phyloP scores from a whole-genome alignment of 1,284 basidiomycete genomes.

The Malassezia brasiliensis region DNA sequence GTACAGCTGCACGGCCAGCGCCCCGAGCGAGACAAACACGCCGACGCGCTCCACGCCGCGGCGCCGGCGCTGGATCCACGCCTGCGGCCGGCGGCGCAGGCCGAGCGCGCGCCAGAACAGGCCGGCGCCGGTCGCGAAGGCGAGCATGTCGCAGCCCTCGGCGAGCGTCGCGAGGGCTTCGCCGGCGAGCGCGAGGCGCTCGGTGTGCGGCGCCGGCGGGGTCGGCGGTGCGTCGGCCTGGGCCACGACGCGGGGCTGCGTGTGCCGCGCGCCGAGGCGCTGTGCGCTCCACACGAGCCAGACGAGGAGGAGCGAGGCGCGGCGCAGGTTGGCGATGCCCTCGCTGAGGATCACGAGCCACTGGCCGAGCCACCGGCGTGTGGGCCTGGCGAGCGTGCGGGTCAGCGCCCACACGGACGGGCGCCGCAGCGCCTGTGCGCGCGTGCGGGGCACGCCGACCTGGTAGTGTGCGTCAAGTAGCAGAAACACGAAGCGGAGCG shows the following conservation, averaged over 20 bases:
- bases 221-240: background rate
- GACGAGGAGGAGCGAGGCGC: slow-evolving; percentile 5
- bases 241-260: background rate
- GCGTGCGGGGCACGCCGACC: background rate
- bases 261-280: background rate
- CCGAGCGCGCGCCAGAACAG: slow-evolving; percentile 34
- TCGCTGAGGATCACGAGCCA: slow-evolving; percentile 9
- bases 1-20: slow-evolving; percentile 18
- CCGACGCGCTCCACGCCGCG: slow-evolving; percentile 31
- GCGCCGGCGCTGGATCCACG: slow-evolving; percentile 20
- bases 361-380: background rate
- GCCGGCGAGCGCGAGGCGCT: slow-evolving; percentile 3
- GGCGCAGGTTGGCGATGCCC: slow-evolving; percentile 15
- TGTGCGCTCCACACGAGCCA: background rate
- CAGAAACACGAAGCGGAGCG: slow-evolving; percentile 9
- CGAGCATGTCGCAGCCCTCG: slow-evolving; percentile 30
- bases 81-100: slow-evolving; percentile 15
- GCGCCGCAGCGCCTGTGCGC: background rate
- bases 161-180: slow-evolving; percentile 15
- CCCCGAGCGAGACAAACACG: slow-evolving; percentile 25
- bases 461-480: slow-evolving; percentile 1
- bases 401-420: background rate
- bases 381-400: background rate
- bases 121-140: slow-evolving; percentile 25
- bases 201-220: background rate